Conservation (phyloP, 2,329 filamentous ascomycete species). For the Colletotrichum sp. region DNA sequence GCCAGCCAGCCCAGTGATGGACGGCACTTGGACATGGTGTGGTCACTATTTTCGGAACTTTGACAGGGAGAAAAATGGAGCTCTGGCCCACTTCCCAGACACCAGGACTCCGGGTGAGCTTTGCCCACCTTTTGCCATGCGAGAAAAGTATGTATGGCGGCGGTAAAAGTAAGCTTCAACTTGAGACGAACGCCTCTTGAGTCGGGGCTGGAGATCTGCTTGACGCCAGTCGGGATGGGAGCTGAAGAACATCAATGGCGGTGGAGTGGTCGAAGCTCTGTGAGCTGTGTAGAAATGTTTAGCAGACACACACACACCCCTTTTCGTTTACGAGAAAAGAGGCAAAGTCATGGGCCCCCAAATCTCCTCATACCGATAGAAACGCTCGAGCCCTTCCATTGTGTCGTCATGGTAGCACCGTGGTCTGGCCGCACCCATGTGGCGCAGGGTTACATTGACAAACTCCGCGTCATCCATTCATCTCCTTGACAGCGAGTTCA, state of each 20-base stretch:
- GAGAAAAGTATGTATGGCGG: neutral
- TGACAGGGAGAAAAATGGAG: neutral
- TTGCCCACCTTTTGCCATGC: neutral
- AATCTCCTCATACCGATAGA: neutral
- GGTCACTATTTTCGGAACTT: neutral
- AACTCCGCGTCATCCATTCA: slow-evolving; percentile 8
- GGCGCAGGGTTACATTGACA: neutral
- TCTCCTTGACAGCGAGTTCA: neutral
- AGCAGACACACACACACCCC: neutral
- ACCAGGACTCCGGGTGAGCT: neutral
- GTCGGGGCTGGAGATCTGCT: neutral
- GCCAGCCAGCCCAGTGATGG: neutral
- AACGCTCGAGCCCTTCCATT: neutral
- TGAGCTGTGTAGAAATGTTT: neutral
- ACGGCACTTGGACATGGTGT: neutral
- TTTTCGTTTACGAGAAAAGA: neutral
- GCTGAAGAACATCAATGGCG: neutral
- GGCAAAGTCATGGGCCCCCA: neutral
- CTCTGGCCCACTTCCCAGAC: neutral
- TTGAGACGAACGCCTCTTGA: neutral
- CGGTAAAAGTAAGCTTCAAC: neutral
- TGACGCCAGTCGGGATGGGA: neutral
- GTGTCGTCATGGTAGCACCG: slow-evolving; percentile 1
- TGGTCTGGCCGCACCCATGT: neutral
- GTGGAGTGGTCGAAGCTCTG: neutral